These are phyloP conservation scores for Glomus cerebriforme DNA, from an alignment of 192 early-diverging fungal species.

Conservation along the genomic window DNA sequence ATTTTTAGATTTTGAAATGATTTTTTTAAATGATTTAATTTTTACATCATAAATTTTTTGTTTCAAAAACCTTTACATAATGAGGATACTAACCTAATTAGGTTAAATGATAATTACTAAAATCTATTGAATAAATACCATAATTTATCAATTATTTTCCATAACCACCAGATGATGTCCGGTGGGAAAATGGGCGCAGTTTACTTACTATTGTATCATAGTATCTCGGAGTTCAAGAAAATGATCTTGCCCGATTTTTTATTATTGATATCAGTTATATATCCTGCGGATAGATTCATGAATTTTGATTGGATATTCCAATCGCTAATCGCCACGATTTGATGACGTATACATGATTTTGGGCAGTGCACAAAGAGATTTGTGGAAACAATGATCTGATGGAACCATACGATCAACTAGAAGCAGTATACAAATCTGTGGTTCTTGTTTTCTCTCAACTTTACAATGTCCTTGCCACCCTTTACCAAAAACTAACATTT, in stretches of 20 bases:
- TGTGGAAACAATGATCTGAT: constrained; percentile 29
- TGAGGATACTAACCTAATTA: background rate
- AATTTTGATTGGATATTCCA: constrained; percentile 16
- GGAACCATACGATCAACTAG: constrained; percentile 22
- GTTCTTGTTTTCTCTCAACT: constrained; percentile 22
- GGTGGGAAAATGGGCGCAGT: background rate
- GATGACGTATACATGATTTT: constrained; percentile 11
- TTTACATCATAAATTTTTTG: background rate
- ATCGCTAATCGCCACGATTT: background rate
- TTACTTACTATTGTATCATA: background rate
- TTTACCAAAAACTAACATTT: constrained; percentile 7
- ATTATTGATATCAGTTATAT: background rate
- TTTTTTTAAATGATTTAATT: background rate
- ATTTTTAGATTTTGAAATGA: background rate
- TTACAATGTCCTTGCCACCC: constrained; percentile 11
- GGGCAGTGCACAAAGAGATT: constrained; percentile 25
- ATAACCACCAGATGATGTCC: too few relatives aligned
- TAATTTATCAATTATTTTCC: too few relatives aligned
- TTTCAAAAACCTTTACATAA: background rate
- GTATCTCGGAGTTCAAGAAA: too few relatives aligned
- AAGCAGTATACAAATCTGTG: constrained; percentile 25
- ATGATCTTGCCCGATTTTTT: too few relatives aligned
- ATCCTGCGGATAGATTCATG: constrained; percentile 24
- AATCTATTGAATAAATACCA: too few relatives aligned
- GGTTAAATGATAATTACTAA: background rate